Evolutionary conservation across 2,329 filamentous ascomycete species (phyloP).

Genomic region (Fusarium sp.): DNA sequence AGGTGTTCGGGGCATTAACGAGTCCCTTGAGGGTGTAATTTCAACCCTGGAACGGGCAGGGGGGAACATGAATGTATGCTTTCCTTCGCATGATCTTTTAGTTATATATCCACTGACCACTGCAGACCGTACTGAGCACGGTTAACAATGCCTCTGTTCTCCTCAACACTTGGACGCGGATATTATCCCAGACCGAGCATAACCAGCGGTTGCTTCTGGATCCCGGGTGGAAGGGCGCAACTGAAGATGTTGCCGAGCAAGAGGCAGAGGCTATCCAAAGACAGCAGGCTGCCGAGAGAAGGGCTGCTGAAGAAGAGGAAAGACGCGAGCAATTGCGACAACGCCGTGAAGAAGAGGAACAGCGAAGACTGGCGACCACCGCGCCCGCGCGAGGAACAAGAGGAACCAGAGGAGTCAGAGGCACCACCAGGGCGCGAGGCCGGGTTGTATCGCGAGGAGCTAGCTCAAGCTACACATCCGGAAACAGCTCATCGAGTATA

Average conservation of each 20-base stretch:
- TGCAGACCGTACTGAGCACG: constrained; percentile 82
- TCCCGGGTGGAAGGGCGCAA: constrained; percentile 89
- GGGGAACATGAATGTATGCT: constrained; percentile 79
- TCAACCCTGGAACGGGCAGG: constrained; percentile 78
- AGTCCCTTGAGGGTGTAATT: constrained; percentile 84
- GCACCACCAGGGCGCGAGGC: constrained; percentile 49
- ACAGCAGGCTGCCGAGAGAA: constrained; percentile 82
- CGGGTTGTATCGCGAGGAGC: constrained; percentile 48
- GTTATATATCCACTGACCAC: constrained; percentile 32
- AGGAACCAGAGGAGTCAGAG: constrained; percentile 54
- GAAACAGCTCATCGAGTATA: constrained; percentile 47
- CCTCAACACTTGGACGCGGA: constrained; percentile 94
- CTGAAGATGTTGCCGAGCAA: constrained; percentile 85
- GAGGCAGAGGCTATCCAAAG: constrained; percentile 82
- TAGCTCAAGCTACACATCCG: constrained; percentile 49
- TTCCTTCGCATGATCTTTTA: not conserved
- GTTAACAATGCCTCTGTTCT: constrained; percentile 89
- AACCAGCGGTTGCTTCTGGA: constrained; percentile 93
- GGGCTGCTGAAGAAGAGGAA: constrained; percentile 82
- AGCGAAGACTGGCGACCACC: constrained; percentile 50
- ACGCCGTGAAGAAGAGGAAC: constrained; percentile 71
- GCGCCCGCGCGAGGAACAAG: constrained; percentile 49
- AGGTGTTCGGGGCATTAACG: constrained; percentile 87
- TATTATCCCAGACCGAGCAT: constrained; percentile 96
- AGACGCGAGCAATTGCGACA: constrained; percentile 78